phyloP scores from a whole-genome alignment of 768 basidiomycete species.

The Fistulinella prunicolor region DNA sequence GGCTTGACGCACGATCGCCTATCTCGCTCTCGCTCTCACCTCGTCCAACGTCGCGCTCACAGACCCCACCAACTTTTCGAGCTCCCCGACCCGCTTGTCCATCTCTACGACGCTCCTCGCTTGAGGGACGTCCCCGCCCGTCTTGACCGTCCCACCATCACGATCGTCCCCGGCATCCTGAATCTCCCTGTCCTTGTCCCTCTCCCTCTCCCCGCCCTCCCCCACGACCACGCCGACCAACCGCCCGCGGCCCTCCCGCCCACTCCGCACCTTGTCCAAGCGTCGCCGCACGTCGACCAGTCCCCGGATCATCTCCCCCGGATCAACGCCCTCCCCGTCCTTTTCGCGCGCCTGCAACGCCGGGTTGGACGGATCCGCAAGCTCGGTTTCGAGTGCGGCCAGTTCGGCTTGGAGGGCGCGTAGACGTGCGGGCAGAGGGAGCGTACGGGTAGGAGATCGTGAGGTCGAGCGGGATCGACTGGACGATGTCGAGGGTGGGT shows the following conservation, averaged over 20 bases:
- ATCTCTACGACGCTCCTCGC: slow-evolving; percentile 62
- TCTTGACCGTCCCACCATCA: background rate
- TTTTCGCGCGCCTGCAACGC: slow-evolving; percentile 57
- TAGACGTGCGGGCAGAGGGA: slow-evolving; percentile 57
- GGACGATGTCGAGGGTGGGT: slow-evolving; percentile 62
- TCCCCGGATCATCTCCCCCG: slow-evolving; percentile 73
- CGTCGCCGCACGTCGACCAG: slow-evolving; percentile 71
- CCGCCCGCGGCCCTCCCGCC: slow-evolving; percentile 62
- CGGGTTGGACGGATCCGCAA: slow-evolving; percentile 79
- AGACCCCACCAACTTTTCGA: slow-evolving; percentile 83
- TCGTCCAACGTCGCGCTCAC: slow-evolving; percentile 79
- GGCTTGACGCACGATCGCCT: background rate
- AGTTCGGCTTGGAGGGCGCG: slow-evolving; percentile 75
- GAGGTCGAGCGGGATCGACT: slow-evolving; percentile 41
- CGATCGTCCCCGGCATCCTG: background rate
- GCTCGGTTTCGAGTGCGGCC: slow-evolving; percentile 71
- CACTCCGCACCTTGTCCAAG: slow-evolving; percentile 63
- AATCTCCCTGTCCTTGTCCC: slow-evolving; percentile 5
- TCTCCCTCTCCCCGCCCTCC: slow-evolving; percentile 3
- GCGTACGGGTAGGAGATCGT: slow-evolving; percentile 30
- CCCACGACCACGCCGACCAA: slow-evolving; percentile 58
- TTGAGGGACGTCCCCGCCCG: slow-evolving; percentile 32
- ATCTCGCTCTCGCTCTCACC: slow-evolving; percentile 40
- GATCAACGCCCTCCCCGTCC: slow-evolving; percentile 52
- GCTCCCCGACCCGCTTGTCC: slow-evolving; percentile 77